These are phyloP conservation scores for Corymbia citriodora DNA, from an alignment of 441 rosid genomes.

Conservation along the genomic window DNA sequence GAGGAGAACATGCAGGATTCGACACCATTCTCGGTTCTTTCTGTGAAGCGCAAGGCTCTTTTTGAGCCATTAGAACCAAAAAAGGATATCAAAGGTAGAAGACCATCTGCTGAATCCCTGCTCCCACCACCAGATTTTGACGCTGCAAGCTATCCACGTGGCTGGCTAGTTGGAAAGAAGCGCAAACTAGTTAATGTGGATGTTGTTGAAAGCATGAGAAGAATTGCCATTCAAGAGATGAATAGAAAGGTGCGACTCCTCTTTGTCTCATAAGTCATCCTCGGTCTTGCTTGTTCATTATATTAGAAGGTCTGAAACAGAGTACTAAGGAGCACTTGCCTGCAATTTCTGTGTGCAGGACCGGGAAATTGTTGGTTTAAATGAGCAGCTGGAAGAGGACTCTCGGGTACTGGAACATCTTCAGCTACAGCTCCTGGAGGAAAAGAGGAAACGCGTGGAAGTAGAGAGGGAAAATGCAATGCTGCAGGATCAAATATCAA, in stretches of 20 bases:
- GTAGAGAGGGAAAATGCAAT: neutral
- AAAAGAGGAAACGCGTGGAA: neutral
- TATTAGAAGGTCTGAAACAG: neutral
- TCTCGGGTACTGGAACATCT: neutral
- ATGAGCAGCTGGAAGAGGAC: neutral
- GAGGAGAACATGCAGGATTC: conserved; percentile 34
- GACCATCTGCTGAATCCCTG: conserved; percentile 58
- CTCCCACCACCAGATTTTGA: conserved; percentile 98
- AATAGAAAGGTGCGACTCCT: conserved; percentile 69
- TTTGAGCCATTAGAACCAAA: conserved; percentile 85
- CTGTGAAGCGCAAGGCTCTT: conserved; percentile 80
- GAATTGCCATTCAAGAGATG: conserved; percentile 96
- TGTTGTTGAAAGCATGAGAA: conserved; percentile 97
- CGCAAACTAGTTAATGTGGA: conserved; percentile 92
- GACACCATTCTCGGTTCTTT: conserved; percentile 29
- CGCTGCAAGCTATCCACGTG: conserved; percentile 73
- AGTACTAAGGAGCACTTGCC: neutral
- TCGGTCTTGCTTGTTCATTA: neutral
- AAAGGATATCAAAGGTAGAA: conserved; percentile 32
- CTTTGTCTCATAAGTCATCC: neutral
- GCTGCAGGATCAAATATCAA: neutral
- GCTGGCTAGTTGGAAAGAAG: conserved; percentile 97
- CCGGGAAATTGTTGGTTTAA: neutral
- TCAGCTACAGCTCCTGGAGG: neutral
- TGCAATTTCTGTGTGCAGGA: neutral